phyloP scores from a whole-genome alignment of 257 asterid species.

The Petrea volubilis region DNA sequence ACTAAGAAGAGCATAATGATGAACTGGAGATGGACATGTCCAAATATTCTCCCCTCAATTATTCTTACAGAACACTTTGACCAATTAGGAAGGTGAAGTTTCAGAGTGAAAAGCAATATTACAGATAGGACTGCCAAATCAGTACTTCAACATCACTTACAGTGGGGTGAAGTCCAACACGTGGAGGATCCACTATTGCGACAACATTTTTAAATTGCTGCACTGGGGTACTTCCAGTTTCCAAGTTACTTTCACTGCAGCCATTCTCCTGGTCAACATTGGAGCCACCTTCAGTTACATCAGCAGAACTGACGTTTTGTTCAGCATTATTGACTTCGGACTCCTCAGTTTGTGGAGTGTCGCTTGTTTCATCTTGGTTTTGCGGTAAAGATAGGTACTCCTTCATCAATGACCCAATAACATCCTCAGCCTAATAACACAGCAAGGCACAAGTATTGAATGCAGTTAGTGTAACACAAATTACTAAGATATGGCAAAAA shows the following conservation, averaged over 20 bases:
- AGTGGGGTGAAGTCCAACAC: slow-evolving; percentile 98
- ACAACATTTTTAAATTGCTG: slow-evolving; percentile 76
- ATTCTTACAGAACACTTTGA: not conserved
- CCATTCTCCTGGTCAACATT: slow-evolving; percentile 37
- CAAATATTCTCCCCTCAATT: not conserved
- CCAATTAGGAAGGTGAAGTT: not conserved
- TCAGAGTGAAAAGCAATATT: not conserved
- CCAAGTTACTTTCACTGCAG: slow-evolving; percentile 31
- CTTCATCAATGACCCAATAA: slow-evolving; percentile 81
- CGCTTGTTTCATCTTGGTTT: slow-evolving; percentile 43
- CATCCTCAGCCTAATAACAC: slow-evolving; percentile 82
- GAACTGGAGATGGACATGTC: not conserved
- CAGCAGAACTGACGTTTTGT: slow-evolving; percentile 28
- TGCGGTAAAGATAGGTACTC: slow-evolving; percentile 61
- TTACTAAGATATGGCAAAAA: not conserved
- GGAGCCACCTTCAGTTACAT: slow-evolving; percentile 42
- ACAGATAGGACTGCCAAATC: not conserved
- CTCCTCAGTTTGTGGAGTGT: slow-evolving; percentile 31
- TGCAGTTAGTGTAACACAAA: slow-evolving; percentile 18
- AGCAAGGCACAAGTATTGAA: slow-evolving; percentile 21
- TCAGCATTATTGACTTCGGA: slow-evolving; percentile 35
- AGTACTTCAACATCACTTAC: slow-evolving; percentile 49
- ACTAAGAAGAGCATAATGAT: too few species aligned
- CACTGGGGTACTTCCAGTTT: slow-evolving; percentile 25
- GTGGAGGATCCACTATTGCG: slow-evolving; percentile 99